phyloP scores from a whole-genome alignment of 306 rosid species.

The Cicer chorassanicum region DNA sequence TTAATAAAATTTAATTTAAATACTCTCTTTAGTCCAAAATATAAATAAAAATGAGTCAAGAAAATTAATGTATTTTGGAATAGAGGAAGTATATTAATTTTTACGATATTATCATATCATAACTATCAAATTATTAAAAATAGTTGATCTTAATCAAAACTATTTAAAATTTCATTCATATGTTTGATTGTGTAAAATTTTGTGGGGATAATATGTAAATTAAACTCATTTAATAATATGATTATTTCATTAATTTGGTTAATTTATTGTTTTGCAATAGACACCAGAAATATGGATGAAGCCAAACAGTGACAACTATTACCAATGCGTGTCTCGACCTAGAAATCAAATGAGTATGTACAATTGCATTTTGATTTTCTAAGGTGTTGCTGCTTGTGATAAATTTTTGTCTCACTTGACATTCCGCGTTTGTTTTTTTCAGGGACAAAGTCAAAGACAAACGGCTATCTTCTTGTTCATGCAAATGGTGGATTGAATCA shows the following conservation, averaged over 20 bases:
- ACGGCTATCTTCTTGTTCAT: constrained; percentile 90
- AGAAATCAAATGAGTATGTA: constrained; percentile 70
- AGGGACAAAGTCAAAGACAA: constrained; percentile 66
- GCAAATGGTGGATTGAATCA: constrained; percentile 99
- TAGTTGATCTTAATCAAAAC: too few relatives aligned
- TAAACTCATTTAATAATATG: not conserved
- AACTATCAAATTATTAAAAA: too few relatives aligned
- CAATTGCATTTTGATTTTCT: not conserved
- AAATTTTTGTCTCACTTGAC: constrained; percentile 12
- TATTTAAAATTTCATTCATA: too few relatives aligned
- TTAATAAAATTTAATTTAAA: too few relatives aligned
- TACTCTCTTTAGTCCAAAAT: too few relatives aligned
- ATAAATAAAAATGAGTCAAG: too few relatives aligned
- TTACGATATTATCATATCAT: too few relatives aligned
- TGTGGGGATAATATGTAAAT: too few relatives aligned
- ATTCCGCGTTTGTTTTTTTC: constrained; percentile 16
- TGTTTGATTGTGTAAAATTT: too few relatives aligned
- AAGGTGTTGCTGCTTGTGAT: not conserved
- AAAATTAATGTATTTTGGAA: too few relatives aligned
- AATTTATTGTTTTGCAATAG: constrained; percentile 45
- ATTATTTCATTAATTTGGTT: not conserved
- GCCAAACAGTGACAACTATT: constrained; percentile 68
- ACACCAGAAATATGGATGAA: constrained; percentile 90
- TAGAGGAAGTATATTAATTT: too few relatives aligned
- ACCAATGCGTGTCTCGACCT: constrained; percentile 70